Evolutionary conservation across 2,329 filamentous ascomycete species (phyloP), one percentile per base, ranked within the genome.

Genomic region (Coccinonectria pachysandricola): DNA sequence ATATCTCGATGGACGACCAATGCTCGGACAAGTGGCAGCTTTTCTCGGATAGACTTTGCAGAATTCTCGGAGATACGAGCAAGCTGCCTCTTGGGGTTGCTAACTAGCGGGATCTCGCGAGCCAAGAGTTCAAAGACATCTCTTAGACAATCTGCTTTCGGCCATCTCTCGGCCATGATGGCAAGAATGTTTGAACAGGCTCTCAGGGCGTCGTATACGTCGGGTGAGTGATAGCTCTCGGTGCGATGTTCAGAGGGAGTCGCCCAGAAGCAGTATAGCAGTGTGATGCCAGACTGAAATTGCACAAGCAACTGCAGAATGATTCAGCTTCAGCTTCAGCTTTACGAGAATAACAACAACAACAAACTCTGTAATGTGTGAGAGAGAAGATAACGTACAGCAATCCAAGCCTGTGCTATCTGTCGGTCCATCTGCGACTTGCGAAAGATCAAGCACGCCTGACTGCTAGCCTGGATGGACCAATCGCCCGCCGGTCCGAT

Each of bases 141-240:
- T 13, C 30, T 15, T 3, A 32, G 12, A 12, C 24, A 32, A 18
- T 32, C 30, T 4, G 25, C 30, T 9, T 32, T 25, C 3, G 21
- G 21, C 30, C 30, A 32, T 2, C 30, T 24, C 16, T 32, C 30
- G 17, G 30, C 30, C 6, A 32, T 24, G 12, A 32, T 32, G 8
- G 30, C 30, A 10, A 32, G 23, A 8, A 25, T 32, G 21, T 25
- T 32, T 3, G 30, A 32, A 18, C 30, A 32, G 15, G 30, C 30
- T 8, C 30, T 24, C 9, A 32, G 24, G n/a, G 30, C 30, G 26
- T 27, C 30, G 9, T 24, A 23, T 12, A 32, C 30, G 17, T 32
- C 30, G 12, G 30, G 15, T 5, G 24, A 32, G 12, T 24, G 27
- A 14, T 32, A 32, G 1, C 24, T 28, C 3, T 14, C 15, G 18